These are phyloP conservation scores for Raphanus hybrid DNA, from an alignment of 441 rosid species.

Conservation along the genomic window DNA sequence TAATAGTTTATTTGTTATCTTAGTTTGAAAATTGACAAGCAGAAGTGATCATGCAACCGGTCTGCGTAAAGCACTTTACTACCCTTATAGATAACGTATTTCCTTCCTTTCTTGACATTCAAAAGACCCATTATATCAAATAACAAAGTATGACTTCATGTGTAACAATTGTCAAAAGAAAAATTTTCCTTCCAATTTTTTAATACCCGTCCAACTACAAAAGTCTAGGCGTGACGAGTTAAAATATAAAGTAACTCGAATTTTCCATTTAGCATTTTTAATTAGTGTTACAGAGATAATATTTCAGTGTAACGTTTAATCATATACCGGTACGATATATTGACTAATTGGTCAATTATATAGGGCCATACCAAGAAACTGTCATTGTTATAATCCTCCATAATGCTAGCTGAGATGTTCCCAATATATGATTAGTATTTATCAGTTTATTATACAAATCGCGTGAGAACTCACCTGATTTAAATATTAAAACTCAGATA, in stretches of 20 bases:
- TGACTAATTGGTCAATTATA: conserved; percentile 27
- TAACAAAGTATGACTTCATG: conserved; percentile 26
- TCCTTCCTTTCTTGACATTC: conserved; percentile 31
- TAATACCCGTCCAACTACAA: conserved; percentile 21
- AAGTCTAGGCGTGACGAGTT: conserved; percentile 34
- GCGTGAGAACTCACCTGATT: conserved; percentile 19
- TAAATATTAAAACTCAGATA: conserved; percentile 15
- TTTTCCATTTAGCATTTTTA: not conserved
- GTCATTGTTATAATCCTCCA: not conserved
- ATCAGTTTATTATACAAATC: conserved; percentile 1
- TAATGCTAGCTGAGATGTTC: not conserved
- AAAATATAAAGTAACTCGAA: conserved; percentile 17
- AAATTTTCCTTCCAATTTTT: conserved; percentile 23
- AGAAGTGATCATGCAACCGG: conserved; percentile 31
- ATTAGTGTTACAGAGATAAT: not conserved
- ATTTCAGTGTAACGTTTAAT: conserved; percentile 18
- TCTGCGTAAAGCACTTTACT: conserved; percentile 19
- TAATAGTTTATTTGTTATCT: conserved; percentile 4
- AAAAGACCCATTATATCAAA: conserved; percentile 17
- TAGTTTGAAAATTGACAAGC: conserved; percentile 9
- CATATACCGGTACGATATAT: conserved; percentile 6
- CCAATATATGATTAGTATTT: conserved; percentile 19
- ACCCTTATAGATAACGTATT: conserved; percentile 37
- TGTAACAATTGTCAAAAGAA: conserved; percentile 41
- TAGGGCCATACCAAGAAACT: not conserved